These are phyloP conservation scores for Terfezia boudieri DNA, from an alignment of 495 filamentous ascomycete genomes.

Conservation along the genomic window DNA sequence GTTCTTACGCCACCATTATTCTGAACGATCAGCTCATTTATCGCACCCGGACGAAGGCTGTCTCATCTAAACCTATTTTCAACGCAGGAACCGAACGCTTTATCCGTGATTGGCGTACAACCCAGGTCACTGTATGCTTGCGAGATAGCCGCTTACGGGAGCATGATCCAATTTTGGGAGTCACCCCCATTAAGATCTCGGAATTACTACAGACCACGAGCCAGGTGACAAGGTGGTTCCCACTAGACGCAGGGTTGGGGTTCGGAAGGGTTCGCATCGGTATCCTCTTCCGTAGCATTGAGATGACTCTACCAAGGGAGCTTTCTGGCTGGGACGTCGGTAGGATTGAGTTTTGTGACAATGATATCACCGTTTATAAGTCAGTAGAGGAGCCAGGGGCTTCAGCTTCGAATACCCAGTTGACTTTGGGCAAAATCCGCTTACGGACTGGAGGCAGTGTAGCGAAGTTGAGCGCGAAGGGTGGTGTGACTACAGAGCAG, in stretches of 20 bases:
- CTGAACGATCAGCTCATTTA: constrained; percentile 49
- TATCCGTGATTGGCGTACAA: constrained; percentile 37
- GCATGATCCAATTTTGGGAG: constrained; percentile 41
- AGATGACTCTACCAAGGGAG: constrained; percentile 30
- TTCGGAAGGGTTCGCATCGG: constrained; percentile 42
- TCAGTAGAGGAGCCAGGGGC: not conserved
- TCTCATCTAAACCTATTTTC: constrained; percentile 55
- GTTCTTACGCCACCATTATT: constrained; percentile 47
- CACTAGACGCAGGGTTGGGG: constrained; percentile 38
- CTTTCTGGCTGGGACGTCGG: constrained; percentile 48
- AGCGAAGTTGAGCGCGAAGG: constrained; percentile 25
- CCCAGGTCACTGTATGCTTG: constrained; percentile 44
- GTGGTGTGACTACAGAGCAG: not conserved
- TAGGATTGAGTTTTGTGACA: constrained; percentile 57
- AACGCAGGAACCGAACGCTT: constrained; percentile 55
- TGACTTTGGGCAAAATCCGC: constrained; percentile 38
- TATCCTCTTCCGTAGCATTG: constrained; percentile 44
- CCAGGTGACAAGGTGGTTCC: constrained; percentile 38
- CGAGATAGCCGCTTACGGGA: constrained; percentile 41
- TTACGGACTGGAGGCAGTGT: constrained; percentile 68
- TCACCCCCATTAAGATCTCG: constrained; percentile 38
- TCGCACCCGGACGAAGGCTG: constrained; percentile 48
- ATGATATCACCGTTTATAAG: not conserved
- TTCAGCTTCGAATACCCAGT: constrained; percentile 30
- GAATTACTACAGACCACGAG: constrained; percentile 33